Evolutionary conservation across 2,329 filamentous ascomycete species (phyloP).

Genomic region (Phyllachora maydis): DNA sequence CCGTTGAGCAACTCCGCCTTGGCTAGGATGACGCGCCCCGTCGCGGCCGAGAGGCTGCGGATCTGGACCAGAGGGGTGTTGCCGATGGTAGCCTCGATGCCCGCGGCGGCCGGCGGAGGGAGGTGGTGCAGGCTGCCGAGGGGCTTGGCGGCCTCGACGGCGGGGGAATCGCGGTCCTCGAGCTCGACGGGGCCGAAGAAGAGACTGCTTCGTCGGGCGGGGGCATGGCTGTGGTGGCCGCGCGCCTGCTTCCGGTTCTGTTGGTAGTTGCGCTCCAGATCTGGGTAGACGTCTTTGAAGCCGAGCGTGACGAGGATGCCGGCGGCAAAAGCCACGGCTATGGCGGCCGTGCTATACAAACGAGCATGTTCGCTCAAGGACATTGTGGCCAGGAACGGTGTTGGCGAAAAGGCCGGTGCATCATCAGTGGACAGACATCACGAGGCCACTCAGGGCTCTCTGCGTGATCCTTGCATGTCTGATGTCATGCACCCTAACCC

Average conservation of each 20-base stretch:
- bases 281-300: constrained; percentile 62
- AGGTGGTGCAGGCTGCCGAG: too few relatives aligned
- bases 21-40: constrained; percentile 73
- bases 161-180: constrained; percentile 28
- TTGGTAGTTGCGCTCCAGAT: constrained; percentile 46
- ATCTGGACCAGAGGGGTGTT: constrained; percentile 81
- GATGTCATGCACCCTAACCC: too few relatives aligned
- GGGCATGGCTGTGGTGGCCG: constrained; percentile 3
- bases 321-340: constrained; percentile 54
- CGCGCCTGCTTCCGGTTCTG: constrained; percentile 10
- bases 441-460: too few relatives aligned
- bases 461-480: neutral
- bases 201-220: constrained; percentile 18
- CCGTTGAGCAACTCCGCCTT: constrained; percentile 97
- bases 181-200: constrained; percentile 30
- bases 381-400: too few relatives aligned
- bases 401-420: too few relatives aligned
- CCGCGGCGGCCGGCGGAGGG: too few relatives aligned
- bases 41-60: constrained; percentile 65
- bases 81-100: constrained; percentile 82
- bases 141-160: too few relatives aligned
- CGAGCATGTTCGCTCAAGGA: constrained; percentile 38
- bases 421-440: too few relatives aligned
- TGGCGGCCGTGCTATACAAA: constrained; percentile 41
- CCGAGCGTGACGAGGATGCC: constrained; percentile 58